phyloP scores from a whole-genome alignment of 495 filamentous ascomycete species.

The Xylaria grammica region DNA sequence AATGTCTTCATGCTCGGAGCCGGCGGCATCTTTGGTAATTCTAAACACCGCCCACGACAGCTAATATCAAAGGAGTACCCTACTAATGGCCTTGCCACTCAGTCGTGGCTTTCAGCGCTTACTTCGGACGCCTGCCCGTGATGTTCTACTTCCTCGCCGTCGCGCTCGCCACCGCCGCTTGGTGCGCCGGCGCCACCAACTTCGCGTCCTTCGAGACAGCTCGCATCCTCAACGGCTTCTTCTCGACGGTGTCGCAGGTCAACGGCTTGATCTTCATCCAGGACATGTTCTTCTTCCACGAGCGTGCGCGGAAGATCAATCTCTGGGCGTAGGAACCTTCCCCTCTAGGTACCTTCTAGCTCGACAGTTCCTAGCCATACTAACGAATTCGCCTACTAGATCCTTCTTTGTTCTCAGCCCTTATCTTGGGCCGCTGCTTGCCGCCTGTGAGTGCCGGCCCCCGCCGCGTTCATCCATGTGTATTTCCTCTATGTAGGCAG shows the following conservation, averaged over 20 bases:
- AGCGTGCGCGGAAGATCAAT: constrained; percentile 67
- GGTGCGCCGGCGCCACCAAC: constrained; percentile 58
- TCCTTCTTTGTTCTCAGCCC: constrained; percentile 56
- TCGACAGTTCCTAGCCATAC: constrained; percentile 40
- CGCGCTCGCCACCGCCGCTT: constrained; percentile 54
- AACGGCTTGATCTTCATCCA: constrained; percentile 68
- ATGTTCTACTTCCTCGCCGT: constrained; percentile 63
- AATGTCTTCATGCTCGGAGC: constrained; percentile 65
- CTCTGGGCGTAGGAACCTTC: constrained; percentile 52
- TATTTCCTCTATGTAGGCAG: neutral
- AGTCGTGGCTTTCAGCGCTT: constrained; percentile 60
- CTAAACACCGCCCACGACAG: neutral
- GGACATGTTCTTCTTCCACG: constrained; percentile 71
- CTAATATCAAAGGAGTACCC: neutral
- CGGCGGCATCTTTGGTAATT: constrained; percentile 56
- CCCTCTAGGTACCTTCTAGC: neutral
- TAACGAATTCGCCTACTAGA: constrained; percentile 18
- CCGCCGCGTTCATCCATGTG: constrained; percentile 61
- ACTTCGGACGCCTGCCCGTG: constrained; percentile 65
- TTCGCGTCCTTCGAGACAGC: constrained; percentile 64
- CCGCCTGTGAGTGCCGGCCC: constrained; percentile 34
- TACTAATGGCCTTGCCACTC: neutral
- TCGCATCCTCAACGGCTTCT: constrained; percentile 67
- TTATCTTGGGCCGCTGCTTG: constrained; percentile 65
- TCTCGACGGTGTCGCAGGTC: constrained; percentile 57